Percentiles rank a stretch among this genome's conserved stretches.
Evolutionary conservation across 1,139 yeast species (phyloP).

Genomic region (Saccharomycopsis hybrid): DNA sequence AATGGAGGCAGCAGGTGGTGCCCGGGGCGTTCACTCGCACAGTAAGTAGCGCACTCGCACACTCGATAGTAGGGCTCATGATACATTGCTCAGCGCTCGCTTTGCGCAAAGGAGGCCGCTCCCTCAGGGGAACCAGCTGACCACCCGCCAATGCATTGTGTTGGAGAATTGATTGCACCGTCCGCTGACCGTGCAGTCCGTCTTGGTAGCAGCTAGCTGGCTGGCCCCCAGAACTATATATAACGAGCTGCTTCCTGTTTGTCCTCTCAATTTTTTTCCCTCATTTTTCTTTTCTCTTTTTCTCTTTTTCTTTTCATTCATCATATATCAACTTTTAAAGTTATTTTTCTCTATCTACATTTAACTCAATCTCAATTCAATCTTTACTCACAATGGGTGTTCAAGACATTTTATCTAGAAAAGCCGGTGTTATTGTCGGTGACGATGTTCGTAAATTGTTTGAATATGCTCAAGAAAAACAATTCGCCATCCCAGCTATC

Average conservation of each 20-base stretch:
- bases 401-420: conserved; percentile 71
- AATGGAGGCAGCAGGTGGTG: too few relatives aligned
- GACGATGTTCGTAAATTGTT: conserved; percentile 92
- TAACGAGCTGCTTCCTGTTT: neutral
- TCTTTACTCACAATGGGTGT: conserved; percentile 33
- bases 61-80: too few relatives aligned
- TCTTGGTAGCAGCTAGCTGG: neutral
- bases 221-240: neutral
- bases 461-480: conserved; percentile 88
- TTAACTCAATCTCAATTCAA: neutral
- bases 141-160: neutral
- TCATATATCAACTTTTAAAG: neutral
- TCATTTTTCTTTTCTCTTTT: neutral
- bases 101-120: too few relatives aligned
- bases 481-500: conserved; percentile 97
- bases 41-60: too few relatives aligned
- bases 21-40: too few relatives aligned
- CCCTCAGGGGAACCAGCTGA: neutral
- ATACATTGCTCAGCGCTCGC: too few relatives aligned
- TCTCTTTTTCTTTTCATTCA: neutral
- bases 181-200: neutral
- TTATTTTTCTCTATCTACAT: neutral
- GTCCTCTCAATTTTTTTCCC: neutral
- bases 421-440: conserved; percentile 98
- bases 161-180: too few relatives aligned